Base-by-base conservation (phyloP, 106 monocot species). In the Iris macrosiphon region DNA sequence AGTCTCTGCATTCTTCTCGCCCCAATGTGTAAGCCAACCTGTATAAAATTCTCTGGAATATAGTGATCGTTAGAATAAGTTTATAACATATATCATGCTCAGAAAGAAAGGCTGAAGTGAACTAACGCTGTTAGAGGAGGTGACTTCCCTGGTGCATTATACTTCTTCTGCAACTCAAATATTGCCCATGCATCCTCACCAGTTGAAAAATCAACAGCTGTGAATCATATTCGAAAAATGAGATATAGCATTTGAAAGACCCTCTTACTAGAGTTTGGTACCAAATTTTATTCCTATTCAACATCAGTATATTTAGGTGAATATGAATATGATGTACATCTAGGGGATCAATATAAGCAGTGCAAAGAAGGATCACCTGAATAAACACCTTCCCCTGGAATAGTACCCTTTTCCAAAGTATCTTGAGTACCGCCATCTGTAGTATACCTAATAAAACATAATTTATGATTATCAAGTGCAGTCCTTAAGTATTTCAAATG, bases 11-110 rank as follows among this genome's bases (percentile, higher is more conserved):
- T 67, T 72, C 9, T 52, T 59, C 48, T 98, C 96, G 28, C 90
- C 80, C 96, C 96, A 98, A 58, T 98, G 96, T 44, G 96, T 98
- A 31, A 98, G 83, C 96, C 96, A 98, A 45, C 96, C 96, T 18
- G 96, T 98, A 64, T 98, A 98, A 69, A 98, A 98, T 70, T 98
- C 96, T 42, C 96, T 98, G 69, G 28, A 48, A 60, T 68, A 62
- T 10, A 50, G 58, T 5, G 15, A 66, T 26, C 27, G 34, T 59
- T 49, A 63, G 43, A 59, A 39, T 46, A 18, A 64, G 4, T 15
- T 43, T 49, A 49, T n/a, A n/a, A n/a, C 16, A 45, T 52, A 39
- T 24, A 40, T 44, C n/a, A 5, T 31, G 15, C 5, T 18, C 32
- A 62, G 17, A 45, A 12, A 7, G n/a, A 63, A 49, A 9, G 55